Evolutionary conservation across 163 green algal species (phyloP).

Genomic region (Chloroidium sp.): DNA sequence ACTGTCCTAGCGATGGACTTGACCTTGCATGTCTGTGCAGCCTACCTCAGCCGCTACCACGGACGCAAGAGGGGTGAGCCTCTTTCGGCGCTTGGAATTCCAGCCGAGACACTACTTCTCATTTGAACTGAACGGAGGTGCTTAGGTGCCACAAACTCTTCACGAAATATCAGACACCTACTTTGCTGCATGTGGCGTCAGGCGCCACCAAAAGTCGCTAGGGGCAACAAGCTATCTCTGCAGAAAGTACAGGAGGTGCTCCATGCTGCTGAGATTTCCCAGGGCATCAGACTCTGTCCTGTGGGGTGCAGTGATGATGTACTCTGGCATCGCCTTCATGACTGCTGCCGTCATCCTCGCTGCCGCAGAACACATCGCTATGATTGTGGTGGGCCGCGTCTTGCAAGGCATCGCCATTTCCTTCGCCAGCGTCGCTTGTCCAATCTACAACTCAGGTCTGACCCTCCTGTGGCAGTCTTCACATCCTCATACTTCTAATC

Average conservation of each 20-base stretch:
- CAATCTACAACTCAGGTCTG: conserved; percentile 21
- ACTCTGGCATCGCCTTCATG: conserved; percentile 12
- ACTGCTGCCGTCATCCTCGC: conserved; percentile 18
- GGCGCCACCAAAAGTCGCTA: too few relatives aligned
- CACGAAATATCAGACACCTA: too few relatives aligned
- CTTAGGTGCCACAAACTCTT: too few relatives aligned
- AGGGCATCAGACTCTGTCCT: not conserved
- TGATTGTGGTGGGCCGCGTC: conserved; percentile 21
- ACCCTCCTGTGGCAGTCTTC: too few relatives aligned
- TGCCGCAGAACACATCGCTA: conserved; percentile 9
- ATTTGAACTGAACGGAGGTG: too few relatives aligned
- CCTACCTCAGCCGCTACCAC: conserved; percentile 9
- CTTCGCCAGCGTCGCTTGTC: conserved; percentile 11
- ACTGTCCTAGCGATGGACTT: not conserved
- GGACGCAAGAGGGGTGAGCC: conserved; percentile 6
- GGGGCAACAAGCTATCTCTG: too few relatives aligned
- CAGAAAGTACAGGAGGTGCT: too few relatives aligned
- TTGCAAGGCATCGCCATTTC: conserved; percentile 21
- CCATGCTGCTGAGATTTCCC: not conserved
- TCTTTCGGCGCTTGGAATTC: not conserved
- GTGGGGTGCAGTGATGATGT: conserved; percentile 7
- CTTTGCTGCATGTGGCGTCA: too few relatives aligned
- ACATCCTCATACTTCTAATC: too few relatives aligned
- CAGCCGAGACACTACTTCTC: too few relatives aligned
- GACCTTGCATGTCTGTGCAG: conserved; percentile 4